Conservation (phyloP, 2,329 filamentous ascomycete species). For the Calonectria ilicicola region DNA sequence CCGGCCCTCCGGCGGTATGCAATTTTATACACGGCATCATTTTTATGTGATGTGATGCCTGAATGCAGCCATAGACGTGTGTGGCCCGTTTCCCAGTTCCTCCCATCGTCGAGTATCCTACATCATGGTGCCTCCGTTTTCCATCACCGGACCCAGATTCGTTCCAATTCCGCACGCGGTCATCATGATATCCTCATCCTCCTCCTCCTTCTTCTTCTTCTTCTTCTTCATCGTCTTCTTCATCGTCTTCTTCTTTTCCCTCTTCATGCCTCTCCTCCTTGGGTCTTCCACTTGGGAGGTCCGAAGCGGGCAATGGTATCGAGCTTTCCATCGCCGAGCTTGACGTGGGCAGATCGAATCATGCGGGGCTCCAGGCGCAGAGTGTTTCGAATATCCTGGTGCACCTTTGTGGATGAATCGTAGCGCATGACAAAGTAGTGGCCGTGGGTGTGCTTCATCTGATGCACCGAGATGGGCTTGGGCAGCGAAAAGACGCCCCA, state of each 20-base stretch:
- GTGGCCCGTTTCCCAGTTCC: constrained; percentile 12
- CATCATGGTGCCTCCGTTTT: constrained; percentile 20
- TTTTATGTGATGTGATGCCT: constrained; percentile 29
- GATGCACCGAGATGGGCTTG: constrained; percentile 81
- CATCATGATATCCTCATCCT: neutral
- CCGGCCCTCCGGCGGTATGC: constrained; percentile 31
- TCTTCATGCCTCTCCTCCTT: constrained; percentile 46
- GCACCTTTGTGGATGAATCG: constrained; percentile 80
- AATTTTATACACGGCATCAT: constrained; percentile 43
- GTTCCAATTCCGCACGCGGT: neutral
- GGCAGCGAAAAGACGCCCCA: constrained; percentile 95
- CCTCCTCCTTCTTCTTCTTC: neutral
- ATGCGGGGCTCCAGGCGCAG: constrained; percentile 89
- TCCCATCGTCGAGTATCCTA: constrained; percentile 33
- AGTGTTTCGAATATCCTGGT: constrained; percentile 80
- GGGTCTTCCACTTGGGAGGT: constrained; percentile 61
- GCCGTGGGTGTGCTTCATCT: constrained; percentile 84
- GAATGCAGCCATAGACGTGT: constrained; percentile 16
- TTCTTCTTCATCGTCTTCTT: neutral
- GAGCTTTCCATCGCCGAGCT: constrained; percentile 77
- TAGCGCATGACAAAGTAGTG: constrained; percentile 99
- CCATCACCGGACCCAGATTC: neutral
- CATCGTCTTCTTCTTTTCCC: no score
- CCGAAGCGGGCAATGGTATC: constrained; percentile 63
- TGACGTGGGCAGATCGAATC: constrained; percentile 88